Conservation (phyloP, 257 asterid species). For the Solanum lycopersicoides region DNA sequence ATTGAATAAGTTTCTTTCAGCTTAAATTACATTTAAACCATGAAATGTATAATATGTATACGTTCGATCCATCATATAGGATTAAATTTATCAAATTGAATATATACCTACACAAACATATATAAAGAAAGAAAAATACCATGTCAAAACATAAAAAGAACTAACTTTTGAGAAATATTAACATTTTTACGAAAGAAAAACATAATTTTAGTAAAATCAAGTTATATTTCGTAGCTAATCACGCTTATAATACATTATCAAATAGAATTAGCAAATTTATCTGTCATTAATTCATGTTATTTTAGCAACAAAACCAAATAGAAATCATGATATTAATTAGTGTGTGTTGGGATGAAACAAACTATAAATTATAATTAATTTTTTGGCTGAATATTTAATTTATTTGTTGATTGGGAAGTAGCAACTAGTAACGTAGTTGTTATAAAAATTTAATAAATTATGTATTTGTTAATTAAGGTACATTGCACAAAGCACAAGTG, state of each 20-base stretch:
- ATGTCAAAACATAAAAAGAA: neutral
- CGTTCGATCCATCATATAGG: too few relatives aligned
- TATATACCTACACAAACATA: neutral
- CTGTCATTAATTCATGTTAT: neutral
- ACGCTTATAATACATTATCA: neutral
- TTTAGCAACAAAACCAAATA: neutral
- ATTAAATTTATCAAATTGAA: too few relatives aligned
- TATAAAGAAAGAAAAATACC: neutral
- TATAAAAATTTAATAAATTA: neutral
- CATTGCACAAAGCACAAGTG: slow-evolving; percentile 5
- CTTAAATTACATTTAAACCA: too few relatives aligned
- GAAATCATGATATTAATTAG: too few relatives aligned
- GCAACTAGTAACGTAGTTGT: neutral
- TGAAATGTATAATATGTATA: too few relatives aligned
- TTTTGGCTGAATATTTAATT: neutral
- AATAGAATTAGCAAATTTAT: neutral
- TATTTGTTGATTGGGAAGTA: neutral
- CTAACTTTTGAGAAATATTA: neutral
- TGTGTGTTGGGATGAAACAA: too few relatives aligned
- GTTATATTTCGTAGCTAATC: neutral
- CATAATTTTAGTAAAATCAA: neutral
- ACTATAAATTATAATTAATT: neutral
- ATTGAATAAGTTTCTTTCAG: neutral
- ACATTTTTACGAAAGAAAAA: neutral
- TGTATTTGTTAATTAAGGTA: neutral